Base-by-base conservation (phyloP, 2,329 filamentous ascomycete species). In the Trichoderma hamatum region DNA sequence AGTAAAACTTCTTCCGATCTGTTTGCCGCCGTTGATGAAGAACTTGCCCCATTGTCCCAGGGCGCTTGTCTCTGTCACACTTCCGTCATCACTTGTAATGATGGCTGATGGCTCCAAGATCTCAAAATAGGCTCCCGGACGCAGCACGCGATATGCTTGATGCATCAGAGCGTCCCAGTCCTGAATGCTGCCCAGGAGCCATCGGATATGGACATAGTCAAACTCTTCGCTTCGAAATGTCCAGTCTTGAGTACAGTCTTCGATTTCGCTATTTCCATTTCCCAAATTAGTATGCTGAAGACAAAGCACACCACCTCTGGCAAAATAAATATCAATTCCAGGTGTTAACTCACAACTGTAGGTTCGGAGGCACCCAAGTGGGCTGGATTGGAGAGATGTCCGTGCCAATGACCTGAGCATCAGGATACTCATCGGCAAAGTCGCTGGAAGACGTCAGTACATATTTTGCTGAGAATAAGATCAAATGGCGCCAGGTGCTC, bases 141-240 rank as follows among this genome's bases (percentile, higher is more conserved):
- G 84, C 16, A 88, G 80, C 61, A 86, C 83, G 66, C 82, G 80
- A 74, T 79, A 86, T 1, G 84, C 78, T 68, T 85, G 83, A 52
- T 78, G 76, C 68, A 89, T 83, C 5, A 90, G 75, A 13, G 82
- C 79, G 43, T 82, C 81, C 78, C 87, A 90, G 72, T 89, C 86
- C 3, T 80, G 77, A 68, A 90, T 84, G 67, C 83, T 83, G 28
- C 88, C 88, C 4, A 84, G 80, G 71, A 90, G 79, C 72, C 85
- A 81, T 34, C 85, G 84, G 9, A 86, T 84, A 74, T 90, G 89
- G 65, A 91, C 84, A 72, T 84, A 87, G 76, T 90, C 88, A 73
- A 88, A 86, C 34, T 81, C 76, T 67, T 72, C 69, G 6, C 67
- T 60, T 36, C 67, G 59, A 49, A 75, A 78, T 0, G 75, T 78